Evolutionary conservation across 305 asterid species (phyloP), one percentile per base, ranked within the genome.

Genomic region (Nicotiana rustica): DNA sequence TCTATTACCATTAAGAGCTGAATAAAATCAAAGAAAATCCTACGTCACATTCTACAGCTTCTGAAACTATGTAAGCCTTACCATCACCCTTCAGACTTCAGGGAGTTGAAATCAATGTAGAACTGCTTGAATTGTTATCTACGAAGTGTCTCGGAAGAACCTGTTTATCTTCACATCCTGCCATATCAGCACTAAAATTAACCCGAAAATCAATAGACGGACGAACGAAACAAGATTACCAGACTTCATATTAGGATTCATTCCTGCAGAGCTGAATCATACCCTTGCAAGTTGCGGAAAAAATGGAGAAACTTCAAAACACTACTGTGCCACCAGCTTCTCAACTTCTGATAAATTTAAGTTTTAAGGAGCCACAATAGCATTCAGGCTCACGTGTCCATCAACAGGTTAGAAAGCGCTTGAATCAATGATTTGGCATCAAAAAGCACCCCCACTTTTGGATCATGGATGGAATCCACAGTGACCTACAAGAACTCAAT

Each of bases 351-450:
- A 47, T 21, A 73, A 47, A 21, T 25, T 44, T 6, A 61, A 70
- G 56, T 25, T n/a, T 18, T 21, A 18, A 78, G 7, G 21, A 61
- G 47, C 47, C 81, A 81, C 76, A 44, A 82, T 38, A 1, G 81
- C 64, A 25, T 81, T 81, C 78, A 73, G 73, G 76, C 38, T 67
- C 76, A 13, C 67, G 82, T 77, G 62, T 84, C 71, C 81, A 76
- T 81, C 82, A 95, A 83, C 84, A 94, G 89, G 78, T 81, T 73
- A n/a, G 95, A 87, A 73, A 96, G 91, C 47, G 96, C 92, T 80
- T 87, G 91, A 80, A 90, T 94, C 83, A 96, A 84, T 18, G 98
- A 90, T 84, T 86, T 88, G 10, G 99, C 97, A 81, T 94, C 93
- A 70, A 91, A 96, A 12, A 94, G 85, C 65, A 90, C 78, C 49